Evolutionary conservation across 441 rosid genomes (phyloP).

Genomic region (Jatropha podagrica): DNA sequence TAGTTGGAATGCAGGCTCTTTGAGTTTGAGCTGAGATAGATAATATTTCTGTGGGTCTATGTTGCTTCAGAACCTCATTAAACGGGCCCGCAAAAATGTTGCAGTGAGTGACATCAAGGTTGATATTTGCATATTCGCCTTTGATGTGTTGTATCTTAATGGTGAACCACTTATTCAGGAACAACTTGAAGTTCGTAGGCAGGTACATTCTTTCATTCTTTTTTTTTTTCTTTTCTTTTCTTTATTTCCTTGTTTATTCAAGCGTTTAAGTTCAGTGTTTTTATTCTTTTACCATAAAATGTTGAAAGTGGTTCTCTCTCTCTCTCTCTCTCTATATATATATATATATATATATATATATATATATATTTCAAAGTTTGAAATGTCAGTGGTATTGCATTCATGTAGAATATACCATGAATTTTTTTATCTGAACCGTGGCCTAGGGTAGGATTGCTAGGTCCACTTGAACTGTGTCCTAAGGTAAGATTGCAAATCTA

Average conservation of each 20-base stretch:
- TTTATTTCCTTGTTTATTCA: neutral
- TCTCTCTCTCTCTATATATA: too few species aligned
- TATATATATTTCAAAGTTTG: neutral
- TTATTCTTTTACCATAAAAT: neutral
- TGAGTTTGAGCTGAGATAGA: constrained; percentile 17
- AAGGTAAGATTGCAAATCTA: neutral
- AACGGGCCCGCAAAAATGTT: constrained; percentile 87
- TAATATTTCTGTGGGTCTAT: constrained; percentile 5
- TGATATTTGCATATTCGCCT: constrained; percentile 87
- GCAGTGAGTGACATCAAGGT: constrained; percentile 76
- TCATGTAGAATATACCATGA: neutral
- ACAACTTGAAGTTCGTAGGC: constrained; percentile 68
- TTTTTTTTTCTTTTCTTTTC: neutral
- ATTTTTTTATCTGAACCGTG: neutral
- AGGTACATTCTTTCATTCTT: constrained; percentile 42
- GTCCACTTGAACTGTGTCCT: neutral
- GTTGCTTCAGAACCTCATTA: constrained; percentile 59
- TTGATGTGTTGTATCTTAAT: constrained; percentile 79
- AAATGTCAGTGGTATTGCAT: constrained; percentile 4
- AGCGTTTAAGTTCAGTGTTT: neutral
- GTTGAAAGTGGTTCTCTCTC: constrained; percentile 17
- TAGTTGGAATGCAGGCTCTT: constrained; percentile 1
- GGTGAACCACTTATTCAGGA: constrained; percentile 78
- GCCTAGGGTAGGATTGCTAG: neutral
- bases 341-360: too few species aligned